Percentiles rank a stretch among this genome's conserved stretches.
These are phyloP conservation scores for Cytospora schulzeri DNA, from an alignment of 2,329 filamentous ascomycete genomes.

Conservation along the genomic window DNA sequence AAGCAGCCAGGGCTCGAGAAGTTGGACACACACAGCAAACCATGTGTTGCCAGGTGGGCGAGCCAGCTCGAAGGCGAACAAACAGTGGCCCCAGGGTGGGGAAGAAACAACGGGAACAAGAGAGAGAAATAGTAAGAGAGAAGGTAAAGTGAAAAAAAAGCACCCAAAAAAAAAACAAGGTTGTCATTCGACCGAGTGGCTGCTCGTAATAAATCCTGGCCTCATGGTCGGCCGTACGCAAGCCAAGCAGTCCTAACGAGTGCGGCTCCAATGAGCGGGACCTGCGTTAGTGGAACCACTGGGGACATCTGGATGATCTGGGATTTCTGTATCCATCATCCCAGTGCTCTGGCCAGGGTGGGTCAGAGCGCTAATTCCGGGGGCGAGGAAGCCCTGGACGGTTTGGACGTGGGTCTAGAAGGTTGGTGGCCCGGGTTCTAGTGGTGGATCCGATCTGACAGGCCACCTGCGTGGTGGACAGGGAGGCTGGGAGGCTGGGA, in stretches of 20 bases:
- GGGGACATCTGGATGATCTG: slow-evolving; percentile 1
- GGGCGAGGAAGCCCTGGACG: no score
- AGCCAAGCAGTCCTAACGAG: slow-evolving; percentile 4
- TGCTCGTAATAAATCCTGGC: neutral
- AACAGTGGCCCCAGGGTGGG: neutral
- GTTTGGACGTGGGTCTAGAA: neutral
- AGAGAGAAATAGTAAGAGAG: neutral
- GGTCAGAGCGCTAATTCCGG: slow-evolving; percentile 16
- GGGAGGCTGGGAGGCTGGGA: neutral
- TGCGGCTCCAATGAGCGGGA: slow-evolving; percentile 18
- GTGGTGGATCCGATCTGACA: neutral
- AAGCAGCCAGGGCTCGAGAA: neutral
- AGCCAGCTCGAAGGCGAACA: neutral
- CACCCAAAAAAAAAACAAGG: neutral
- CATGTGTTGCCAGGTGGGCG: neutral
- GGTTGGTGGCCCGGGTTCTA: neutral
- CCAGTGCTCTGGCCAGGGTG: slow-evolving; percentile 12
- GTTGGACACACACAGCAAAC: neutral
- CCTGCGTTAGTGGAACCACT: slow-evolving; percentile 19
- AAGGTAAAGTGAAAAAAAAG: neutral
- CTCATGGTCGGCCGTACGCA: slow-evolving; percentile 1
- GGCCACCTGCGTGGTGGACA: neutral
- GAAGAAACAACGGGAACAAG: neutral
- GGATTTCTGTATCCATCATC: neutral
- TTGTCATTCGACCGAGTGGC: slow-evolving; percentile 3